Conservation (phyloP, 1,284 basidiomycete genomes). For the Serendipita sp. region DNA sequence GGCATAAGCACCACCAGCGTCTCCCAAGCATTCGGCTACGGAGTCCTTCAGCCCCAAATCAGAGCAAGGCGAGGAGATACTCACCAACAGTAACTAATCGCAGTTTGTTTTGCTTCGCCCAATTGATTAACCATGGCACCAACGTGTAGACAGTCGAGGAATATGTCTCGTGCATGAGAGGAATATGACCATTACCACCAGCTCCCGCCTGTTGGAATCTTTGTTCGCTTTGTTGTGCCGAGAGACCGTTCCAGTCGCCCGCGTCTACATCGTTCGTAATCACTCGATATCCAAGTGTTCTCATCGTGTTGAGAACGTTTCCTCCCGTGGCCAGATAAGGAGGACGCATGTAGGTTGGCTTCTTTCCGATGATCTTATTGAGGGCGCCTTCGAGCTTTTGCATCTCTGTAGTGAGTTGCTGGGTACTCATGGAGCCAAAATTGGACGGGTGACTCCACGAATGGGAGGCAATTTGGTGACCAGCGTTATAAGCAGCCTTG, state of each 20-base stretch:
- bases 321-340: slow-evolving; percentile 7
- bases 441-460: slow-evolving; percentile 9
- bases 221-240: not conserved
- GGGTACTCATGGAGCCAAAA: not conserved
- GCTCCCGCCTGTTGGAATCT: not conserved
- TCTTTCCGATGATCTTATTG: slow-evolving; percentile 6
- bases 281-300: slow-evolving; percentile 6
- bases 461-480: slow-evolving; percentile 8
- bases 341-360: slow-evolving; percentile 9
- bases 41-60: not conserved
- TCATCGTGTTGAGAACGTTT: slow-evolving; percentile 5
- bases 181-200: not conserved
- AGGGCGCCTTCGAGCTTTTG: slow-evolving; percentile 6
- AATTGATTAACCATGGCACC: slow-evolving; percentile 2
- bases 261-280: slow-evolving; percentile 7
- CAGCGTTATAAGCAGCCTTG: not conserved
- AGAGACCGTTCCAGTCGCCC: slow-evolving; percentile 9
- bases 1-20: not conserved
- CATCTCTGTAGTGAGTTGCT: not conserved
- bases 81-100: not conserved
- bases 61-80: not conserved
- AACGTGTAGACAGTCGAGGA: not conserved
- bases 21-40: not conserved
- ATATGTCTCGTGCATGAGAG: not conserved
- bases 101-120: not conserved